A percentile compares a stretch with the other conserved stretches of the same genome.
Evolutionary conservation across 257 asterid genomes (phyloP).

Genomic region (Leptodermis oblonga): DNA sequence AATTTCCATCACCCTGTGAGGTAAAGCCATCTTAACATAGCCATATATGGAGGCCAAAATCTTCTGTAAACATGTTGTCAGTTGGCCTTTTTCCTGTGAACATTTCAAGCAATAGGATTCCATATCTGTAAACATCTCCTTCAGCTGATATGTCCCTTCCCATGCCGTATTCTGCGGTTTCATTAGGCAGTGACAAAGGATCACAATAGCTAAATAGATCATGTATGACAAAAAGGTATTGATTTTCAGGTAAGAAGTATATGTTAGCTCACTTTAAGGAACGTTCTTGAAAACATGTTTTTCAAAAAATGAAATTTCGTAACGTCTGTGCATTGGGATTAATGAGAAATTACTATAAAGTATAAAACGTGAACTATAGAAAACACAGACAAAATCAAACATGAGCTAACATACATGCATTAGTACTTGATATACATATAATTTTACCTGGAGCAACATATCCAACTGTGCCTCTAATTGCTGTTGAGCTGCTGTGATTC

Average conservation of each 20-base stretch:
- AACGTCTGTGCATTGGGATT: too few species aligned
- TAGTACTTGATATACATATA: too few species aligned
- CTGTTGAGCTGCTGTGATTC: constrained; percentile 18
- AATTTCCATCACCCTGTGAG: constrained; percentile 10
- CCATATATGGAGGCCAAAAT: constrained; percentile 10
- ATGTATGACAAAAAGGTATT: too few species aligned
- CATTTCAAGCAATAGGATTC: constrained; percentile 21
- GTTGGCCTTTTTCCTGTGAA: constrained; percentile 24
- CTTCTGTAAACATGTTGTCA: constrained; percentile 6
- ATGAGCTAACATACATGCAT: neutral
- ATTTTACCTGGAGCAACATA: constrained; percentile 46
- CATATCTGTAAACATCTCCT: constrained; percentile 22
- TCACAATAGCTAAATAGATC: too few species aligned
- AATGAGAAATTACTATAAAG: too few species aligned
- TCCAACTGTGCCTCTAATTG: constrained; percentile 39
- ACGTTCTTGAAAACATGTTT: too few species aligned
- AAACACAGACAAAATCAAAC: too few species aligned
- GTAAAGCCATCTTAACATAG: constrained; percentile 16
- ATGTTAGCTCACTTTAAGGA: too few species aligned
- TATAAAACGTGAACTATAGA: neutral
- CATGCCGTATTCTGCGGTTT: constrained; percentile 20
- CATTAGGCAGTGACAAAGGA: too few species aligned
- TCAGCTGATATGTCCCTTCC: constrained; percentile 11
- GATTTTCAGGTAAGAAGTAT: too few species aligned
- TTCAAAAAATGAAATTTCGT: too few species aligned